These are phyloP conservation scores for Cucurbita argyrosperma DNA, from an alignment of 306 rosid genomes.

Conservation along the genomic window DNA sequence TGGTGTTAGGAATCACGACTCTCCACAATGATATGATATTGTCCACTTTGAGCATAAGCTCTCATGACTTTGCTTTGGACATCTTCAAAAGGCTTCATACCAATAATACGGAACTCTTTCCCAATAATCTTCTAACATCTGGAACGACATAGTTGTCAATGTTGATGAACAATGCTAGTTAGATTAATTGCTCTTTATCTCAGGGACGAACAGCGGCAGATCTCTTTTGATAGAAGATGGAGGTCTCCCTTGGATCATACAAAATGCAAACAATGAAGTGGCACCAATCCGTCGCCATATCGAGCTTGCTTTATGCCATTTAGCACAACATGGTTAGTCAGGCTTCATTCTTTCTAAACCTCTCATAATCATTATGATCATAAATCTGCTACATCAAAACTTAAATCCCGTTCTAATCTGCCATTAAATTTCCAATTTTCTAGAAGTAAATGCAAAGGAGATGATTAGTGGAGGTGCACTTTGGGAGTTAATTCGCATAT, in stretches of 20 bases:
- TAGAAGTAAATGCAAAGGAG: conserved; percentile 92
- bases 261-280: conserved; percentile 75
- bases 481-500: conserved; percentile 93
- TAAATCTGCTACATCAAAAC: background rate
- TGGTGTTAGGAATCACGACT: no score
- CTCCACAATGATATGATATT: no score
- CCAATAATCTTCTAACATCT: no score
- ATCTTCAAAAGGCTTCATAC: no score
- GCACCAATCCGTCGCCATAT: conserved; percentile 97
- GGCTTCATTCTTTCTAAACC: background rate
- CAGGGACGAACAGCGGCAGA: conserved; percentile 58
- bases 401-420: background rate
- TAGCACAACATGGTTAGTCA: conserved; percentile 84
- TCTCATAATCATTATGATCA: background rate
- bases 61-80: no score
- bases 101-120: no score
- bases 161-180: background rate
- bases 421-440: background rate
- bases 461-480: conserved; percentile 95
- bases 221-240: conserved; percentile 91
- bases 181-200: background rate
- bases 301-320: conserved; percentile 94
- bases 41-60: no score
- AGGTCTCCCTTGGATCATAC: conserved; percentile 94
- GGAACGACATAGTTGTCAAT: background rate